These are phyloP conservation scores for Candida albicans DNA, from an alignment of 1,139 yeast species.

Conservation along the genomic window DNA sequence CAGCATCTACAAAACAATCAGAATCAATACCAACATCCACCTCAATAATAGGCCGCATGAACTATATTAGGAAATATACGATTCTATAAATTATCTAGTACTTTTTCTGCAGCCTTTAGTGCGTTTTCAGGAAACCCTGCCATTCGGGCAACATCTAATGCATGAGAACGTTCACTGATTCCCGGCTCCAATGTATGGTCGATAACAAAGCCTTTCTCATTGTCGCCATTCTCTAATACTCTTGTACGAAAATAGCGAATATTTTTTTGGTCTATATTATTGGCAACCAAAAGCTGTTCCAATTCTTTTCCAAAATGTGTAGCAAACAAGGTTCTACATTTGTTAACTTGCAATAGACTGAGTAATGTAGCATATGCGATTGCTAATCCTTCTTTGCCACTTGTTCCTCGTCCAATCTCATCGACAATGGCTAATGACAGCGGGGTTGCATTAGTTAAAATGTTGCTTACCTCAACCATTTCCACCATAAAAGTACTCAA, in stretches of 20 bases:
- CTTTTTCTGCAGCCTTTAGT: constrained; percentile 48
- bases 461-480: constrained; percentile 90
- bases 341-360: constrained; percentile 54
- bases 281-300: constrained; percentile 26
- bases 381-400: constrained; percentile 85
- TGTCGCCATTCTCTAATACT: constrained; percentile 23
- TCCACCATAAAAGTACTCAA: constrained; percentile 96
- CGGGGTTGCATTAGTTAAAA: constrained; percentile 72
- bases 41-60: not conserved
- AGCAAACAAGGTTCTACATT: constrained; percentile 82
- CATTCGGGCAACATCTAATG: constrained; percentile 75
- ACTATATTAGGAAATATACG: too few relatives aligned
- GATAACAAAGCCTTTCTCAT: constrained; percentile 34
- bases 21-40: constrained; percentile 8
- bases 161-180: constrained; percentile 75
- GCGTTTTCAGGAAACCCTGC: constrained; percentile 82
- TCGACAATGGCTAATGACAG: constrained; percentile 84
- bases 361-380: constrained; percentile 81
- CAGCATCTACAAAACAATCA: constrained; percentile 14
- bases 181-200: constrained; percentile 71
- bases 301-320: constrained; percentile 88
- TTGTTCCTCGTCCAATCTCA: constrained; percentile 96
- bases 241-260: constrained; percentile 55
- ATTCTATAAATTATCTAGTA: constrained; percentile 21
- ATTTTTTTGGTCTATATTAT: constrained; percentile 27